Base-by-base conservation (phyloP, 2,329 filamentous ascomycete genomes). In the Macroventuria anomochaeta region DNA sequence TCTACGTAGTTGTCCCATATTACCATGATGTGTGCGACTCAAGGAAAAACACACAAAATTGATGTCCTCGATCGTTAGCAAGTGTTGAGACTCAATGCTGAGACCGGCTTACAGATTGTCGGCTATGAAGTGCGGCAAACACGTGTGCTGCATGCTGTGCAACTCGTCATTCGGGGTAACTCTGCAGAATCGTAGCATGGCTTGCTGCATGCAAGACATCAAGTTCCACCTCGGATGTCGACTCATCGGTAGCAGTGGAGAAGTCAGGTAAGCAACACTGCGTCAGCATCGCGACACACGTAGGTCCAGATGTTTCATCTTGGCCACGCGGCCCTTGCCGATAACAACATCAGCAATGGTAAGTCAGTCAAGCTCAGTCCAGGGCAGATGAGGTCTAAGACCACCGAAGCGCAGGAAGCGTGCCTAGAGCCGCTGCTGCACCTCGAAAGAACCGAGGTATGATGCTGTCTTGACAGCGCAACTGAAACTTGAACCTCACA, bases 241-340 rank as follows among this genome's bases (percentile, higher is more conserved):
- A 49, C 25, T 54, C 33, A 40, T 49, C 51, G 39, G 34, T 49
- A 26, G 13, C 8, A 17, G 39, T 21, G 34, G 34, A 40, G 39
- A 29, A 43, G 28, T 20, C 5, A 42, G 39, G 44, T 54, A 49
- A 54, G 51, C 51, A 46, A 36, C n/a, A 49, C 39, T 40, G 44
- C 43, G 44, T 54, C 44, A 49, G 51, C 51, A 26, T 40, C 33
- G 18, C 28, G 36, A 46, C 20, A 36, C 40, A 15, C 26, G 20
- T 36, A 44, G 23, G 33, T 29, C 34, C 23, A 33, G 25, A 31
- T 43, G 34, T 44, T 46, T 41, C 39, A 44, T 7, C 31, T 20
- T 23, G 29, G 44, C 51, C 44, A 46, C 51, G 51, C 44, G 44
- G 44, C 44, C 28, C 23, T 42, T n/a, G n/a, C 11, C 12, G 13